These are phyloP conservation scores for Solanum clarkiae DNA, from an alignment of 257 asterid species.

Conservation along the genomic window DNA sequence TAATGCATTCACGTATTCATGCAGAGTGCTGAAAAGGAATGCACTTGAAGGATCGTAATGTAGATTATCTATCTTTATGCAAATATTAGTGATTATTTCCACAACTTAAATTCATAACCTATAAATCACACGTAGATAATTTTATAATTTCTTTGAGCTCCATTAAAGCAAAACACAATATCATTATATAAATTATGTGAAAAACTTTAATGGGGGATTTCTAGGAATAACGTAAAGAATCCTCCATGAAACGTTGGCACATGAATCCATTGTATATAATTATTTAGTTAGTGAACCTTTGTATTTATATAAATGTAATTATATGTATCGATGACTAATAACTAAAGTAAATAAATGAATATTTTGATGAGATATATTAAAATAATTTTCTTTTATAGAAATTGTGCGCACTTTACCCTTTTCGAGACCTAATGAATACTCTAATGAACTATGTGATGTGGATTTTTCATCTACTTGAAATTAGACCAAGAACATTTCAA, in stretches of 20 bases:
- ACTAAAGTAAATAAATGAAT: background rate
- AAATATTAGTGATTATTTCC: background rate
- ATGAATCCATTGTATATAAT: no score
- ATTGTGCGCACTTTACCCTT: no score
- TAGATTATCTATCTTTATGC: no score
- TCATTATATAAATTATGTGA: background rate
- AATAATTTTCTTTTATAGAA: no score
- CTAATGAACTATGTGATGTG: background rate
- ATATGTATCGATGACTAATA: background rate
- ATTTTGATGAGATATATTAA: no score
- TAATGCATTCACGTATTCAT: no score
- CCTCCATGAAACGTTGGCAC: background rate
- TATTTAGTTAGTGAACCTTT: background rate
- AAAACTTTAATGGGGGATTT: background rate
- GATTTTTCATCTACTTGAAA: background rate
- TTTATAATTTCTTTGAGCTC: background rate
- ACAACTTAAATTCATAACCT: accelerated
- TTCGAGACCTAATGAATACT: background rate
- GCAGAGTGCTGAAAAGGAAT: background rate
- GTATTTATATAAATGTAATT: background rate
- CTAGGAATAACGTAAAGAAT: background rate
- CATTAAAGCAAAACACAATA: background rate
- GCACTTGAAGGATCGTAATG: background rate
- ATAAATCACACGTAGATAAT: no score
- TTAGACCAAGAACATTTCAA: background rate